A percentile compares a stretch with the other conserved stretches of the same genome.
Conservation (phyloP, 2,329 filamentous ascomycete species). For the Rhynchosporium secalis region DNA sequence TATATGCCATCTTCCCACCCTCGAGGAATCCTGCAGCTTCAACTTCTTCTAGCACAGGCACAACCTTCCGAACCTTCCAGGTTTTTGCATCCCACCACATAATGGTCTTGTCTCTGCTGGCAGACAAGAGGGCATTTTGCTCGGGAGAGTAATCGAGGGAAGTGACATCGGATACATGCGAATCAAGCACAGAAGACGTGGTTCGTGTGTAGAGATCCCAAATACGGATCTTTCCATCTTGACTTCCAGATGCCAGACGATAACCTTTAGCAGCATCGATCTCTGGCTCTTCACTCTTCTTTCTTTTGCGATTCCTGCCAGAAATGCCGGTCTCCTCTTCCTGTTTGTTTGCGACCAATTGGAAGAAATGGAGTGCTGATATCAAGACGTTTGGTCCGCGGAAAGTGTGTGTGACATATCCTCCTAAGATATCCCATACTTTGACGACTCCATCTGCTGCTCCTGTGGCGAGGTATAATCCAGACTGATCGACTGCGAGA, state of each 20-base stretch:
- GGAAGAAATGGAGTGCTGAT: slow-evolving; percentile 89
- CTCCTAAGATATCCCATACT: slow-evolving; percentile 90
- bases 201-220: slow-evolving; percentile 89
- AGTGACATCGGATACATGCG: slow-evolving; percentile 93
- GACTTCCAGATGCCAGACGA: slow-evolving; percentile 83
- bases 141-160: slow-evolving; percentile 76
- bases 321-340: slow-evolving; percentile 43
- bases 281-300: slow-evolving; percentile 46
- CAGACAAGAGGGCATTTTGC: slow-evolving; percentile 77
- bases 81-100: slow-evolving; percentile 86
- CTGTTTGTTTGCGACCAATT: slow-evolving; percentile 54
- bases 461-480: slow-evolving; percentile 88
- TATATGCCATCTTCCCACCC: slow-evolving; percentile 71
- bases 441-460: slow-evolving; percentile 93
- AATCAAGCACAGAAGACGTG: slow-evolving; percentile 77
- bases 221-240: slow-evolving; percentile 88
- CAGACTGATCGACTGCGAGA: slow-evolving; percentile 79
- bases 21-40: slow-evolving; percentile 81
- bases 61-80: slow-evolving; percentile 80
- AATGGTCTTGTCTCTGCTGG: slow-evolving; percentile 88
- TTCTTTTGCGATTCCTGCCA: slow-evolving; percentile 47
- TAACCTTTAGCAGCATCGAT: slow-evolving; percentile 60
- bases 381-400: slow-evolving; percentile 89
- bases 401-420: slow-evolving; percentile 93
- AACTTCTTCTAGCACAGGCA: slow-evolving; percentile 81